Percentiles rank a stretch among this genome's conserved stretches.
These are phyloP conservation scores for Ustilago nuda DNA, from an alignment of 1,284 basidiomycete genomes.

Conservation along the genomic window DNA sequence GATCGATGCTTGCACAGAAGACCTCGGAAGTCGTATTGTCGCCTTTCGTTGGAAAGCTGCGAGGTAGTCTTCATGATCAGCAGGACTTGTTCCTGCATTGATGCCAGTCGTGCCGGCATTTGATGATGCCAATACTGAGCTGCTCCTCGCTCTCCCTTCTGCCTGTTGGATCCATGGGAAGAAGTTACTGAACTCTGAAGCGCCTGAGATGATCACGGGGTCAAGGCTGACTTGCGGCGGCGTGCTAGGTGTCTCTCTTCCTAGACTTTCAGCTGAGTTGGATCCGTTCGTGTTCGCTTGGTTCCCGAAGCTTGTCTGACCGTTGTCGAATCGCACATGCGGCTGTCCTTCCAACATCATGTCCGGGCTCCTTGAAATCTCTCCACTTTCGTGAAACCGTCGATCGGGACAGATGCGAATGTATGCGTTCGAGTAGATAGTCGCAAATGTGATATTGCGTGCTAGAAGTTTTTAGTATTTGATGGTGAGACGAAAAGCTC, in stretches of 20 bases:
- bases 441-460: not conserved
- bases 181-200: constrained; percentile 17
- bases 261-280: constrained; percentile 13
- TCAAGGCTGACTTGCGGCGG: constrained; percentile 24
- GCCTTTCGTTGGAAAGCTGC: constrained; percentile 19
- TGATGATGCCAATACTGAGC: not conserved
- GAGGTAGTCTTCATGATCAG: not conserved
- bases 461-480: not conserved
- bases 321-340: constrained; percentile 7
- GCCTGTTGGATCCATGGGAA: constrained; percentile 36
- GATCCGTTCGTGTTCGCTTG: constrained; percentile 12
- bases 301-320: not conserved
- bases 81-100: not conserved
- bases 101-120: not conserved
- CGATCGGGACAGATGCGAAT: not conserved
- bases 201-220: not conserved
- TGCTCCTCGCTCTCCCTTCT: not conserved
- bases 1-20: not conserved
- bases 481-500: not conserved
- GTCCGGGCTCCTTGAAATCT: not conserved
- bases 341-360: constrained; percentile 3
- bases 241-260: constrained; percentile 14
- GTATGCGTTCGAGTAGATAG: not conserved
- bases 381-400: not conserved
- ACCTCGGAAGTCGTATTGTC: not conserved